These are phyloP conservation scores for Diaporthe citri DNA, from an alignment of 2,329 filamentous ascomycete genomes.

Conservation along the genomic window DNA sequence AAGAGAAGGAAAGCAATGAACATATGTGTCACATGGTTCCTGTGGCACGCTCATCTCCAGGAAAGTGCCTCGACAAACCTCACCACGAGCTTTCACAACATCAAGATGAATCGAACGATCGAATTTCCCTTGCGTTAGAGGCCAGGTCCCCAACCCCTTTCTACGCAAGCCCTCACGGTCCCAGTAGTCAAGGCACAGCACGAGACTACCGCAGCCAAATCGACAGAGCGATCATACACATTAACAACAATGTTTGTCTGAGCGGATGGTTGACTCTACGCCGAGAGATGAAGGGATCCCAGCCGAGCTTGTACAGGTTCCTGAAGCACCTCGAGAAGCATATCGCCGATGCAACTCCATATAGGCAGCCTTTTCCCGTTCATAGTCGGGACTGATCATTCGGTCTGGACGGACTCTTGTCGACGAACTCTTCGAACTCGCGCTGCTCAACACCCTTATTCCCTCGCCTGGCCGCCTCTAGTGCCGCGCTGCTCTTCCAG, in stretches of 20 bases:
- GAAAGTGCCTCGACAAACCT: background rate
- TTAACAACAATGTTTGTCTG: background rate
- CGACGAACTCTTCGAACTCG: constrained; percentile 18
- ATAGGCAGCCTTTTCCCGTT: background rate
- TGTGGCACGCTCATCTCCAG: background rate
- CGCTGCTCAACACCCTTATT: background rate
- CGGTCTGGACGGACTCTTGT: background rate
- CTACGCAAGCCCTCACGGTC: background rate
- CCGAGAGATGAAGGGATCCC: background rate
- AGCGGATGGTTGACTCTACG: no score
- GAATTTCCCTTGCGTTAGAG: background rate
- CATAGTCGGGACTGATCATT: constrained; percentile 5
- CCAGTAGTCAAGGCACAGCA: background rate
- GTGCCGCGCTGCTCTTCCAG: constrained; percentile 18
- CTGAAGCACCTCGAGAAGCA: background rate
- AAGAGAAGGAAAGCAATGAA: background rate
- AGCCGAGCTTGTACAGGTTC: background rate
- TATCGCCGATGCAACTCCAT: background rate
- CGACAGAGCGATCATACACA: background rate
- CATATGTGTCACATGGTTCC: background rate
- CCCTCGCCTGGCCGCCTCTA: background rate
- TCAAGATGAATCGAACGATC: background rate
- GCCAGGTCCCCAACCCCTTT: background rate
- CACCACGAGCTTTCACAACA: background rate
- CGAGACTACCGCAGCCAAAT: background rate